Percentiles rank a stretch among this genome's conserved stretches.
phyloP scores from a whole-genome alignment of 805 yeast species.

The Wickerhamomyces strasburgensis region DNA sequence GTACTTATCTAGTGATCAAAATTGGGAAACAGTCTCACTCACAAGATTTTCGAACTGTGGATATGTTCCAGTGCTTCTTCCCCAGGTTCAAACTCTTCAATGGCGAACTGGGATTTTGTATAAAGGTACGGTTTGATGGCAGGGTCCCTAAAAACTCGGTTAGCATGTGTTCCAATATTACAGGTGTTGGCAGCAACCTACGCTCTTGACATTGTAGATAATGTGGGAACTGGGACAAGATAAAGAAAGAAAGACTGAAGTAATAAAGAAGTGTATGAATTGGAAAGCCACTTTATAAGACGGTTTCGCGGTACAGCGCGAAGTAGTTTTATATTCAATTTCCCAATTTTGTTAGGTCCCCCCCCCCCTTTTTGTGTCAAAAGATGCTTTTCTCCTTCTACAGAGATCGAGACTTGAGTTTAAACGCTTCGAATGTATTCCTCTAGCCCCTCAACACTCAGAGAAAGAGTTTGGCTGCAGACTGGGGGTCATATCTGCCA shows the following conservation, averaged over 20 bases:
- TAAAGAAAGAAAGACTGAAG: too few relatives aligned
- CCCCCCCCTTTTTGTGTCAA: background rate
- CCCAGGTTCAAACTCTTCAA: conserved; percentile 33
- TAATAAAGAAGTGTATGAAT: too few relatives aligned
- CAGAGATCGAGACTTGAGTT: too few relatives aligned
- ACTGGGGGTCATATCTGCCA: too few relatives aligned
- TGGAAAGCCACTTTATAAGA: background rate
- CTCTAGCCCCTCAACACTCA: too few relatives aligned
- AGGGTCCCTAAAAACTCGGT: conserved; percentile 10
- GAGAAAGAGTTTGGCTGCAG: too few relatives aligned
- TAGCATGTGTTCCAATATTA: background rate
- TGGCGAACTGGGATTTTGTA: conserved; percentile 31
- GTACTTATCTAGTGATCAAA: background rate
- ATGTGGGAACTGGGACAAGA: too few relatives aligned
- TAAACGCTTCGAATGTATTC: too few relatives aligned
- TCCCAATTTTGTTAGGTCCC: background rate
- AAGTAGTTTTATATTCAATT: too few relatives aligned
- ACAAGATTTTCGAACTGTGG: conserved; percentile 29
- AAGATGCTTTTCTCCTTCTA: too few relatives aligned
- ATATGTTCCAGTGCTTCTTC: conserved; percentile 22
- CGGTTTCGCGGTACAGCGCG: background rate
- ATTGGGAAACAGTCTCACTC: conserved; percentile 11
- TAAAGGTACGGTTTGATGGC: conserved; percentile 21
- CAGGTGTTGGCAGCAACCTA: background rate
- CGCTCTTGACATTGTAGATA: background rate